These are phyloP conservation scores for Asclepias syriaca DNA, from an alignment of 257 asterid species.

Conservation along the genomic window DNA sequence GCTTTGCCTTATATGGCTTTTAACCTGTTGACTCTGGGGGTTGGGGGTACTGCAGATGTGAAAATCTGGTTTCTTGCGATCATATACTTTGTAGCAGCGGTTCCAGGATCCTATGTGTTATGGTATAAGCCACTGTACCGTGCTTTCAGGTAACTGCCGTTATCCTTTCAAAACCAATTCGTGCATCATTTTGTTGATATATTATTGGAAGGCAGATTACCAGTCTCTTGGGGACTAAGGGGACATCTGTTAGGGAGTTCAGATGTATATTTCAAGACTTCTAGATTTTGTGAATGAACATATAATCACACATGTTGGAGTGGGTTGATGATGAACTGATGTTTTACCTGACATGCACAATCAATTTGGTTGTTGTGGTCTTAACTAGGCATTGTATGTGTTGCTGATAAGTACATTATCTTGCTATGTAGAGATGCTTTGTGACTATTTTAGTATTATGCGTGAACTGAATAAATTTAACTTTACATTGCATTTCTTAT, in stretches of 20 bases:
- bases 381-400: background rate
- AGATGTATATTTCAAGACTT: background rate
- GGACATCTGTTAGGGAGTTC: background rate
- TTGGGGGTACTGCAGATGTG: slow-evolving; percentile 23
- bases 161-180: slow-evolving; percentile 16
- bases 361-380: background rate
- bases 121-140: slow-evolving; percentile 99
- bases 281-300: background rate
- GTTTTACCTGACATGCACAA: background rate
- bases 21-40: background rate
- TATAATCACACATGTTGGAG: background rate
- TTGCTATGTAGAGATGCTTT: background rate
- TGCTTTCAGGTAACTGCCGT: slow-evolving; percentile 62
- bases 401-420: background rate
- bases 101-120: slow-evolving; percentile 89
- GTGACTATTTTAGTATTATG: background rate
- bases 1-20: background rate
- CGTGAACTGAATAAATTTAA: background rate
- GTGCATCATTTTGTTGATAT: background rate
- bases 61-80: slow-evolving; percentile 86
- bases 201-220: background rate
- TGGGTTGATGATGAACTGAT: background rate
- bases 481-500: slow-evolving; percentile 19
- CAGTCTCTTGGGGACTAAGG: background rate
- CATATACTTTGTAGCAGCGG: slow-evolving; percentile 89